These are phyloP conservation scores for Ploettnerulaceae sp. DNA, from an alignment of 2,329 filamentous ascomycete genomes.

Conservation along the genomic window DNA sequence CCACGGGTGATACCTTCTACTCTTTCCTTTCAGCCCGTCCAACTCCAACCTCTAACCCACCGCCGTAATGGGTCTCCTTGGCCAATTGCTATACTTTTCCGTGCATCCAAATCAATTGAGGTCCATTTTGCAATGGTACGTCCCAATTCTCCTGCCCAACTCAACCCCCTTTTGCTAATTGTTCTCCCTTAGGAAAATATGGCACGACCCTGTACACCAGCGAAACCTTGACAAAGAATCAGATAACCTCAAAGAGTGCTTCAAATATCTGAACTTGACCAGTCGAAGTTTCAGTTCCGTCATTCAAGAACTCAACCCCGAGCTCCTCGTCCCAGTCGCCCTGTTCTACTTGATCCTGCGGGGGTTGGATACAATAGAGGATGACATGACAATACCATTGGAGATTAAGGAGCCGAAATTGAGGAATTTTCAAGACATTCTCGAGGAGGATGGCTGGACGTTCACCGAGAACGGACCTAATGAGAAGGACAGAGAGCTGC, in stretches of 20 bases:
- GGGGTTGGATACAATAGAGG: constrained; percentile 95
- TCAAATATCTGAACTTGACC: constrained; percentile 78
- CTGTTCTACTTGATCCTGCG: constrained; percentile 92
- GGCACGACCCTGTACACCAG: constrained; percentile 89
- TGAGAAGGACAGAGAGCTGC: constrained; percentile 89
- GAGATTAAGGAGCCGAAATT: constrained; percentile 81
- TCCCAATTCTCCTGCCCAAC: background rate
- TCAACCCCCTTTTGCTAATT: constrained; percentile 13
- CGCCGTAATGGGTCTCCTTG: constrained; percentile 45
- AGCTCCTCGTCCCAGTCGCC: constrained; percentile 82
- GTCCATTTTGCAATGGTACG: constrained; percentile 81
- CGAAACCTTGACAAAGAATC: constrained; percentile 74
- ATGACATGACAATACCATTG: constrained; percentile 89
- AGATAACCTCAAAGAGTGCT: constrained; percentile 72
- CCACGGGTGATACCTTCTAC: too few relatives aligned
- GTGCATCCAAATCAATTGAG: constrained; percentile 75
- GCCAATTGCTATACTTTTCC: constrained; percentile 62
- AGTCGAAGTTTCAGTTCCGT: constrained; percentile 91
- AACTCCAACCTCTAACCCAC: constrained; percentile 1
- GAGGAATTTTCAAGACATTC: constrained; percentile 71
- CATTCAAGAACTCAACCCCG: constrained; percentile 92
- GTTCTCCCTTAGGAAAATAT: constrained; percentile 68
- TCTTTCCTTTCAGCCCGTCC: background rate
- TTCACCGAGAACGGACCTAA: constrained; percentile 80
- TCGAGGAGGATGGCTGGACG: constrained; percentile 85